Evolutionary conservation across 1,139 yeast genomes (phyloP).

Genomic region (Geotrichum aggregatum): DNA sequence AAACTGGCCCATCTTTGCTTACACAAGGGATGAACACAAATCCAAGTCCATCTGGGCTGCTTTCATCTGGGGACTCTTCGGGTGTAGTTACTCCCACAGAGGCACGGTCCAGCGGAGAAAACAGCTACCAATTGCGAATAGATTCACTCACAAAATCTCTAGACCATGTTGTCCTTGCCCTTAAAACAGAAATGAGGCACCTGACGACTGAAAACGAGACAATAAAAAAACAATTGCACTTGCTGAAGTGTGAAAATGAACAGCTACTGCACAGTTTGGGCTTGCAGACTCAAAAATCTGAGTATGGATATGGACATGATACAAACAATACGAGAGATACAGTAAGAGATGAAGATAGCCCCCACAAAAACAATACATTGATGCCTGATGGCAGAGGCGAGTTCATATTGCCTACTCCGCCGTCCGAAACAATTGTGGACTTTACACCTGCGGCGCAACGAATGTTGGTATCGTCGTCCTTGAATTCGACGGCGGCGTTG

Average conservation of each 20-base stretch:
- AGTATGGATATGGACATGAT: background rate
- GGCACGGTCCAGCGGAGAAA: background rate
- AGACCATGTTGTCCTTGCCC: constrained; percentile 13
- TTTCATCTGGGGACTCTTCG: background rate
- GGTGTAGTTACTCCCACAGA: constrained; percentile 1
- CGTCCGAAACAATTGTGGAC: background rate
- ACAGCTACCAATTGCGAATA: background rate
- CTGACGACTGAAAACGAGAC: constrained; percentile 13
- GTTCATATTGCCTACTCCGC: constrained; percentile 7
- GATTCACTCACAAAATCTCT: constrained; percentile 1
- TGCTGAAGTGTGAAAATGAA: constrained; percentile 5
- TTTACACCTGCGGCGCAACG: no score
- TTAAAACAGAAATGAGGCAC: constrained; percentile 10
- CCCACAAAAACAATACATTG: background rate
- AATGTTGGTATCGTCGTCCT: no score
- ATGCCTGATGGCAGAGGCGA: background rate
- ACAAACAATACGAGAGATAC: background rate
- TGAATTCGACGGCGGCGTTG: no score
- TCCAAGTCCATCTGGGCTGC: no score
- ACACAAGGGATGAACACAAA: no score
- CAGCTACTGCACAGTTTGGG: background rate
- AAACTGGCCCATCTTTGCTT: no score
- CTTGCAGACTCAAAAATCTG: background rate
- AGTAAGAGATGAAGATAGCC: background rate
- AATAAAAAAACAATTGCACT: background rate